These are phyloP conservation scores for Backusella macrospora DNA, from an alignment of 192 early-diverging fungal species.

Conservation along the genomic window DNA sequence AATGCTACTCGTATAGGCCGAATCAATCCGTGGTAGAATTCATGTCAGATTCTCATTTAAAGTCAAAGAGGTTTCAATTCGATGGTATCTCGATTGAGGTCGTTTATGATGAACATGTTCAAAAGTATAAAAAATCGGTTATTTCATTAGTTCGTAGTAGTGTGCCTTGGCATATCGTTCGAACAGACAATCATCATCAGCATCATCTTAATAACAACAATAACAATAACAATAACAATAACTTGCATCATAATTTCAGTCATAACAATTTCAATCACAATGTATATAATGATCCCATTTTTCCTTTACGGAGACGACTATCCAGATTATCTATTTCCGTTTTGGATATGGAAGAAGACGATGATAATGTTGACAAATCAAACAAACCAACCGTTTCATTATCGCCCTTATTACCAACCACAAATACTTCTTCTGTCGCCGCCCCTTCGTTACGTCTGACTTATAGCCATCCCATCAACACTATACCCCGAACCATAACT, in stretches of 20 bases:
- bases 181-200: neutral
- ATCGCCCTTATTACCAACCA: too few species aligned
- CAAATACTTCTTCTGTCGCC: neutral
- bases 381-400: too few species aligned
- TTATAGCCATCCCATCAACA: constrained; percentile 30
- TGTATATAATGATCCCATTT: neutral
- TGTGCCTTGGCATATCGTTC: neutral
- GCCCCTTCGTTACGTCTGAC: constrained; percentile 24
- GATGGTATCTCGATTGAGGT: neutral
- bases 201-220: too few species aligned
- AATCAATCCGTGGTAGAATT: neutral
- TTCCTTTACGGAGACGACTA: constrained; percentile 14
- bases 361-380: neutral
- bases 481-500: neutral
- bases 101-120: neutral
- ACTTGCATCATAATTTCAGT: too few species aligned
- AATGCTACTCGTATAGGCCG: neutral
- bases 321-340: constrained; percentile 35
- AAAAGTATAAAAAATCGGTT: neutral
- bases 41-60: neutral
- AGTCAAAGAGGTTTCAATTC: neutral
- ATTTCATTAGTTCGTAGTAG: neutral
- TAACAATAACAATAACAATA: too few species aligned
- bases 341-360: constrained; percentile 23
- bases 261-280: too few species aligned